These are phyloP conservation scores for Leccinum laetum DNA, from an alignment of 1,284 basidiomycete species.

Conservation along the genomic window DNA sequence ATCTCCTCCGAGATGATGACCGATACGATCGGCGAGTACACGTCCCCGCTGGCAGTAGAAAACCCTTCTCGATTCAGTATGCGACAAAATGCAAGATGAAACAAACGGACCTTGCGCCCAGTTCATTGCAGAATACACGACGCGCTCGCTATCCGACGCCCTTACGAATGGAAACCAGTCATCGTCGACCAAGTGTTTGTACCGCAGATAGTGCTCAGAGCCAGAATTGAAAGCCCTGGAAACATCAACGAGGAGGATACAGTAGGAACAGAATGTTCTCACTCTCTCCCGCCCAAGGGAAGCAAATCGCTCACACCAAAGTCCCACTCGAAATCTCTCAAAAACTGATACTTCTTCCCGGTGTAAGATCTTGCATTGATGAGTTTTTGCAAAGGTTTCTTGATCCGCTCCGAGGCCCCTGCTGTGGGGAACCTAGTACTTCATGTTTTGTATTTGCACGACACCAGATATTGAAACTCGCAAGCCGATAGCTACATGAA, in stretches of 20 bases:
- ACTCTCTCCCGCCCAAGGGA: slow-evolving; percentile 73
- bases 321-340: slow-evolving; percentile 59
- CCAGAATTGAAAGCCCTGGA: slow-evolving; percentile 54
- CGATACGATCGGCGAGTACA: slow-evolving; percentile 44
- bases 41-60: slow-evolving; percentile 41
- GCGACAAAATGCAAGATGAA: neutral
- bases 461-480: no score
- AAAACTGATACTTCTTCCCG: slow-evolving; percentile 56
- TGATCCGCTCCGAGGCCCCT: slow-evolving; percentile 47
- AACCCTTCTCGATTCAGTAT: slow-evolving; percentile 44
- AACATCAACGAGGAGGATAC: neutral
- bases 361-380: slow-evolving; percentile 43
- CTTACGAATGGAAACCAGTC: slow-evolving; percentile 64
- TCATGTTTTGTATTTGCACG: no score
- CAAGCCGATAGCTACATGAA: no score
- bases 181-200: slow-evolving; percentile 45
- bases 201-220: slow-evolving; percentile 48
- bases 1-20: slow-evolving; percentile 61
- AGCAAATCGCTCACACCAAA: slow-evolving; percentile 66
- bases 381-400: slow-evolving; percentile 52
- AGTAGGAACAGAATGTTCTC: slow-evolving; percentile 23
- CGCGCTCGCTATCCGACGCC: slow-evolving; percentile 58
- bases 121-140: slow-evolving; percentile 66
- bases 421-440: slow-evolving; percentile 75
- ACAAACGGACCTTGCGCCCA: slow-evolving; percentile 61